phyloP scores from a whole-genome alignment of 495 filamentous ascomycete species.

The Staphylotrichum tortipilum region DNA sequence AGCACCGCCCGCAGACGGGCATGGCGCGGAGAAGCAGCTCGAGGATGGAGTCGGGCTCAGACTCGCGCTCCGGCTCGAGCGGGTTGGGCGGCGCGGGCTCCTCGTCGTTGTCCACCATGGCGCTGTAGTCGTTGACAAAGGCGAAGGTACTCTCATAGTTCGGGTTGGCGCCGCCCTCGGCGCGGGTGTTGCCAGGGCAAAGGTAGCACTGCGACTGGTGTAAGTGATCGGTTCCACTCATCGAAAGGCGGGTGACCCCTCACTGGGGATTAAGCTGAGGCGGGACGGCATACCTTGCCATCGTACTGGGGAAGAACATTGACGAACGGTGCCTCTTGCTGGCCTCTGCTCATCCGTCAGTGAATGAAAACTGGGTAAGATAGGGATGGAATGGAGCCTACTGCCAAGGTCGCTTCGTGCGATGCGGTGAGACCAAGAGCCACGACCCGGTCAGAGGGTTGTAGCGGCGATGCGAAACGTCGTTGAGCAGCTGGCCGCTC shows the following conservation, averaged over 20 bases:
- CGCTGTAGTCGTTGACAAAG: slow-evolving; percentile 97
- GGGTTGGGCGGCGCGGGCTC: too few species aligned
- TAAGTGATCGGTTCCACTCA: slow-evolving; percentile 6
- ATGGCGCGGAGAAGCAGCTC: slow-evolving; percentile 72
- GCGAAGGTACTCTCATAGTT: slow-evolving; percentile 80
- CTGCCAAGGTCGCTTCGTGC: slow-evolving; percentile 98
- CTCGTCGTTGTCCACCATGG: too few species aligned
- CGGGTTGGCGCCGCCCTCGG: slow-evolving; percentile 81
- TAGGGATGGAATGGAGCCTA: slow-evolving; percentile 37
- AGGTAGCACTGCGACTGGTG: slow-evolving; percentile 62
- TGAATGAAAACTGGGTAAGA: too few species aligned
- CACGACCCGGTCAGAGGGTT: slow-evolving; percentile 86
- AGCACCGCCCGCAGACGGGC: slow-evolving; percentile 91
- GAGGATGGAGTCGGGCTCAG: slow-evolving; percentile 23
- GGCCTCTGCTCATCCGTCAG: slow-evolving; percentile 51
- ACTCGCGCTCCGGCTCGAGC: slow-evolving; percentile 68
- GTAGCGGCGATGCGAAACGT: slow-evolving; percentile 92
- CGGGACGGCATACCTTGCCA: slow-evolving; percentile 43
- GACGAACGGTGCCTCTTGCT: slow-evolving; percentile 76
- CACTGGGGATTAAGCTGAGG: neutral
- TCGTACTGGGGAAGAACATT: slow-evolving; percentile 74
- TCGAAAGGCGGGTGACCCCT: neutral
- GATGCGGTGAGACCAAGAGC: slow-evolving; percentile 89
- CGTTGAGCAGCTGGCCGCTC: slow-evolving; percentile 69
- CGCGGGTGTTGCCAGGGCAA: slow-evolving; percentile 91